Evolutionary conservation across 2,329 filamentous ascomycete genomes (phyloP).

Genomic region (Cyclaneusma minus): DNA sequence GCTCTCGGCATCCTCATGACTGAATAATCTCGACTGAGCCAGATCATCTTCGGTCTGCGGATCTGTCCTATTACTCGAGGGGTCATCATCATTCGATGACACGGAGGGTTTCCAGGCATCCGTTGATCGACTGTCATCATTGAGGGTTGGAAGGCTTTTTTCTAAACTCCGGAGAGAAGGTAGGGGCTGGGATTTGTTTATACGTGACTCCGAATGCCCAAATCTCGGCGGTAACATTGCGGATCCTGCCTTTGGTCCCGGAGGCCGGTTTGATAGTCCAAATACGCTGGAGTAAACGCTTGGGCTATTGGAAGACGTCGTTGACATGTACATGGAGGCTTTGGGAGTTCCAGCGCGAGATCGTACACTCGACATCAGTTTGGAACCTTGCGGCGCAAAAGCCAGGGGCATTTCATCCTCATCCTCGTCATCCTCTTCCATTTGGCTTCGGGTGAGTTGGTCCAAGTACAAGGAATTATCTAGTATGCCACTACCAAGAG

Average conservation of each 20-base stretch:
- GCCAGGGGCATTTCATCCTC: constrained; percentile 9
- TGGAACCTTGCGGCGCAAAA: constrained; percentile 2
- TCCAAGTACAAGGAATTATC: constrained; percentile 16
- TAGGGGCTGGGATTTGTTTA: too few relatives aligned
- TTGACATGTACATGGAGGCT: constrained; percentile 25
- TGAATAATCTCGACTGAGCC: constrained; percentile 53
- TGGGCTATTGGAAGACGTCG: too few relatives aligned
- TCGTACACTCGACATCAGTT: constrained; percentile 19
- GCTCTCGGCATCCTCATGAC: constrained; percentile 67
- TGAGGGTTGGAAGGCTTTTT: too few relatives aligned
- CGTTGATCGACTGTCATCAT: background rate
- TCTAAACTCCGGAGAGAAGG: too few relatives aligned
- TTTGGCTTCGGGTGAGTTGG: constrained; percentile 16
- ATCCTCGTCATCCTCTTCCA: constrained; percentile 14
- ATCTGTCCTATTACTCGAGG: background rate
- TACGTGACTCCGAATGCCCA: too few relatives aligned
- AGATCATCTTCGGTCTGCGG: constrained; percentile 37
- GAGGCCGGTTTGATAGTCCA: too few relatives aligned
- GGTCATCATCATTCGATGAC: background rate
- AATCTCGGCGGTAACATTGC: too few relatives aligned
- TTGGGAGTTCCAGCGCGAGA: constrained; percentile 34
- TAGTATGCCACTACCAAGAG: constrained; percentile 14
- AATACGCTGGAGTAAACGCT: too few relatives aligned
- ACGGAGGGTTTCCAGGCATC: too few relatives aligned
- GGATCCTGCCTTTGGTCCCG: too few relatives aligned